Evolutionary conservation across 768 basidiomycete species (phyloP).

Genomic region (Rhodosporidiobolus odoratus): DNA sequence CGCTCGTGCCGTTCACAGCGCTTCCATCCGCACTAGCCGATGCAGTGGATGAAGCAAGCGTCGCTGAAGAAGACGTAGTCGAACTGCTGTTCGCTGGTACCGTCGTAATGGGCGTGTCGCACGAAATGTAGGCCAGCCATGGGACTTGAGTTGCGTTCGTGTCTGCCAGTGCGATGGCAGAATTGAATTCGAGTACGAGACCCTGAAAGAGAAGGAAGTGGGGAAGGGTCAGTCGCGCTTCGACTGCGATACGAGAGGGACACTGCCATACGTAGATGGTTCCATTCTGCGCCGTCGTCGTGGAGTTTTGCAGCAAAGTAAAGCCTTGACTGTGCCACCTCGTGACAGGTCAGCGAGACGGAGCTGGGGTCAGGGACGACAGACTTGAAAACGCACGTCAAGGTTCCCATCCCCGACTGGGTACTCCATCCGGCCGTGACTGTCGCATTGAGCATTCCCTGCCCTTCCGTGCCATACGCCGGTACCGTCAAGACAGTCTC

Average conservation of each 20-base stretch:
- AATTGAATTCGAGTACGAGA: constrained; percentile 21
- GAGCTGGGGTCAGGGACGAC: background rate
- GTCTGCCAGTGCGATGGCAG: background rate
- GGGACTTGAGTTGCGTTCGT: constrained; percentile 10
- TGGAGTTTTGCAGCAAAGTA: constrained; percentile 26
- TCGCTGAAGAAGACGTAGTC: background rate
- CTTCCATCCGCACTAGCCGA: too few species aligned
- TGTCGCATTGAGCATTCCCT: constrained; percentile 7
- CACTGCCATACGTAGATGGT: constrained; percentile 2
- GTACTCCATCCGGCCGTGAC: constrained; percentile 15
- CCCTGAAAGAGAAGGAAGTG: constrained; percentile 17
- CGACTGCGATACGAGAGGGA: background rate
- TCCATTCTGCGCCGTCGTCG: background rate
- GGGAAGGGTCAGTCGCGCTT: background rate
- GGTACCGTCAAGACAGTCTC: background rate
- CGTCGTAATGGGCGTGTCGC: background rate
- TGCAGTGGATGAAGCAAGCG: background rate
- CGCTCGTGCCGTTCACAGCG: background rate
- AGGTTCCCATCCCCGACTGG: background rate
- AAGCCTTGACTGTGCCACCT: constrained; percentile 17
- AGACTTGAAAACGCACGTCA: constrained; percentile 22
- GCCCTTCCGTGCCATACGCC: background rate
- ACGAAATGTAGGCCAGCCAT: constrained; percentile 27
- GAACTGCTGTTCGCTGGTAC: background rate
- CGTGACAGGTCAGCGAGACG: background rate